Conservation (phyloP, 2,329 filamentous ascomycete species). For the Elsinoe perseae region DNA sequence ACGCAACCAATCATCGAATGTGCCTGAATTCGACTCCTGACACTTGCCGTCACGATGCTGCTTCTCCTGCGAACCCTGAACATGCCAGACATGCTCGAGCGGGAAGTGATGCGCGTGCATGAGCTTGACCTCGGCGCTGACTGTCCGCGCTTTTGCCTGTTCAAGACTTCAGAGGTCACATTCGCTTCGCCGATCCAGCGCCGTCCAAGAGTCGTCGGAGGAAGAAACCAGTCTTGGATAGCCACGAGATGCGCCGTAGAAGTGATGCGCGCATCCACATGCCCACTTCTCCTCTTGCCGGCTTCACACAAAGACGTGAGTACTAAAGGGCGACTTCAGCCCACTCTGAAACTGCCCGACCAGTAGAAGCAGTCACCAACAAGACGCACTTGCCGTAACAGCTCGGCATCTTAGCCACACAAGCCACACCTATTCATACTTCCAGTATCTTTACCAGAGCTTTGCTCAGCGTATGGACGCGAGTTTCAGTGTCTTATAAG, state of each 20-base stretch:
- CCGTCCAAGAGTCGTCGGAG: neutral
- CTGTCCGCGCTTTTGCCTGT: slow-evolving; percentile 11
- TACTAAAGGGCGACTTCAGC: slow-evolving; percentile 2
- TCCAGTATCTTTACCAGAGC: neutral
- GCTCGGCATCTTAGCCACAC: neutral
- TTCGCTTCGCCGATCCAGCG: neutral
- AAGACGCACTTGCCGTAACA: neutral
- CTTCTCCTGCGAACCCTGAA: slow-evolving; percentile 4
- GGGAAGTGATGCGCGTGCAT: slow-evolving; percentile 6
- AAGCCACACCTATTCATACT: neutral
- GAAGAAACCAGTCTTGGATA: neutral
- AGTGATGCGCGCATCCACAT: slow-evolving; percentile 11
- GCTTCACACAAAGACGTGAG: neutral
- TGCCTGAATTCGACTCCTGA: slow-evolving; percentile 12
- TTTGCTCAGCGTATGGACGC: slow-evolving; percentile 1
- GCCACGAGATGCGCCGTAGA: slow-evolving; percentile 2
- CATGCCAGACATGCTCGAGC: neutral
- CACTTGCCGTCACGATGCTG: slow-evolving; percentile 12
- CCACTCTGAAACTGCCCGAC: neutral
- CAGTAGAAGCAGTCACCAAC: slow-evolving; percentile 1
- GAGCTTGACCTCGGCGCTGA: neutral
- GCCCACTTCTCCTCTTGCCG: neutral
- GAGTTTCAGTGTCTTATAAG: slow-evolving; percentile 6
- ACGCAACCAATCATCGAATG: neutral
- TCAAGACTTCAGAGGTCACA: slow-evolving; percentile 8